Evolutionary conservation across 208 protist species (phyloP), one percentile per base, ranked within the genome.

Genomic region (Crithidia expoeki): DNA sequence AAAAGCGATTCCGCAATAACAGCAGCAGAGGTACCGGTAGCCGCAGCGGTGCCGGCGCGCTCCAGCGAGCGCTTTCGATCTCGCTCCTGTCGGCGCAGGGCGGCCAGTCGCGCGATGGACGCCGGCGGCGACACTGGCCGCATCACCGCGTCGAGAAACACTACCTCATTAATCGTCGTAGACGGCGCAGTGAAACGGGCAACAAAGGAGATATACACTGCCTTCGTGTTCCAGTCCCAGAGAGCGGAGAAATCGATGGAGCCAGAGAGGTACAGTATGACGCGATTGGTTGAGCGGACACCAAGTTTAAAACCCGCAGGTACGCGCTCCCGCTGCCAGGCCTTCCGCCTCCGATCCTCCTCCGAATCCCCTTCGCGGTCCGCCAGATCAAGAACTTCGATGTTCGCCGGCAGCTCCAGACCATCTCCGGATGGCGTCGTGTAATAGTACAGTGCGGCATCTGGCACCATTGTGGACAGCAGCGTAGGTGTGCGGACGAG

Each of bases 201-300:
- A 11, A 92, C 49, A 25, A 88, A 76, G 27, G 76, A 61, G 17
- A 89, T 74, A 49, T 90, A 95, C 19, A 95, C 79, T 1, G 76
- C 68, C 51, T 93, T 89, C 27, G 87, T 93, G 71, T 95, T 95
- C 85, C 90, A 95, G 76, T 93, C 84, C 85, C 85, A 95, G 5
- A 71, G 60, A 17, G 60, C 49, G 0, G 69, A 63, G 23, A 95
- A 89, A 70, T 93, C 80, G 12, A 83, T 62, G 6, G 34, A 56
- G 59, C 80, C 72, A 3, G 62, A 80, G 21, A 92, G 38, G 16
- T 52, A 61, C 27, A 93, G 7, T 4, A 79, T 14, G 12, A 90
- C 23, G 34, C 77, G 73, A 50, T 93, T 69, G 21, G 65, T 69
- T 9, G 56, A 36, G 71, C 79, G 78, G 0, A 59, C 27, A 40